Evolutionary conservation across 495 filamentous ascomycete genomes (phyloP), one percentile per base, ranked within the genome.

Genomic region (Talaromyces wortmannii): DNA sequence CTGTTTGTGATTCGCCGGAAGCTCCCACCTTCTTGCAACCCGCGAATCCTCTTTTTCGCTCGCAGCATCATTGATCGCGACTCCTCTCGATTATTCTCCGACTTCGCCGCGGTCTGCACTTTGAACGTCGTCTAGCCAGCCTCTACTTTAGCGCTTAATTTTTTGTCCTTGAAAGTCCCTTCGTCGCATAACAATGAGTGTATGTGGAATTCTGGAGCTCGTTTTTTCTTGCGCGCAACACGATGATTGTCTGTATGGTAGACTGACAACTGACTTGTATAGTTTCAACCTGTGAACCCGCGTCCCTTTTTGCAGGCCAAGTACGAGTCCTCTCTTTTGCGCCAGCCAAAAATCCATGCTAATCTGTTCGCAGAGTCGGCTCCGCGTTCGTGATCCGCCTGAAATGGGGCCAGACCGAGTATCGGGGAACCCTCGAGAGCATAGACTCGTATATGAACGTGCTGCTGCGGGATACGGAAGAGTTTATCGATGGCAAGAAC

Each of bases 391-490:
- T 92, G 53, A 86, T 98, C 45, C 89, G 91, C 61, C 83, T 98
- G 31, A 98, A 98, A 79, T 98, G 94, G 94, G 91, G 90, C 61
- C 85, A 96, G 66, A 94, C 90, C 32, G 95, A 97, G 73, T 98
- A 97, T 81, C 90, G 89, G 67, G 94, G 94, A 60, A 82, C 80
- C 45, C 82, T 98, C 53, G 89, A 97, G 61, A 88, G 82, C 73
- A 88, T 96, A 60, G 94, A 98, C 76, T 91, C 87, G 63, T 98
- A 97, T 81, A 96, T 98, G 92, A 98, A 98, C 75, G 84, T 98
- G 58, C 89, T 97, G 72, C 81, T 98, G 51, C 81, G 81, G 62
- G 83, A 86, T 62, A 90, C 94, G 48, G 89, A 95, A 74, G 95
- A 97, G 66, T 96, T 82, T 73, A 86, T 96, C 59, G 85, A 94